Evolutionary conservation across 2,329 filamentous ascomycete species (phyloP), one percentile per base, ranked within the genome.

Genomic region (Ceratocystis diversiconidia): DNA sequence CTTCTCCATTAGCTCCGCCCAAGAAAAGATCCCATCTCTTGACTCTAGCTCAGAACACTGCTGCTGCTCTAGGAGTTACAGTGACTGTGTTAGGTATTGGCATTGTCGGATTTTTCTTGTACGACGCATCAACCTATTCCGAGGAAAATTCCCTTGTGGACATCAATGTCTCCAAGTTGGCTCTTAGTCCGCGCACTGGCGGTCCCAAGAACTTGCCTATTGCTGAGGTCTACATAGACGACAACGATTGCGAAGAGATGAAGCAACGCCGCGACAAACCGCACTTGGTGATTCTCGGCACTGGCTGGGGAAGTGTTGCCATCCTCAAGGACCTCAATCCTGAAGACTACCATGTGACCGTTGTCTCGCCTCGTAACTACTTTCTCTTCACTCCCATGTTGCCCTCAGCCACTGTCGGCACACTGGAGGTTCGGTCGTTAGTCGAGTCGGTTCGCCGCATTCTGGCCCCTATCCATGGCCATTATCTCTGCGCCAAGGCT

Each of bases 301-400:
- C 92, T 17, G 94, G 94, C 57, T 99, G 94, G 94, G 94, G 92
- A 64, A 90, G 90, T 71, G 89, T 99, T 68, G 90, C 92, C 3
- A 78, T 99, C 67, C 77, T 99, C 70, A 99, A 99, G 77, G 87
- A 90, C 68, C 76, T 99, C 69, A 88, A 92, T 68, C 87, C 91
- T 0, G 90, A 92, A 12, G 90, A 96, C 71, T 99, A 96, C 73
- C 92, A 99, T 75, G 87, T 99, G 70, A 97, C 92, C 3, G 88
- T 99, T 48, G 87, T 99, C 55, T 95, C 91, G 12, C 92, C 94
- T 0, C 88, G 88, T 44, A 97, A 97, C 72, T 96, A 97, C 77
- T 99, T 99, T 77, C 78, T 99, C 41, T 99, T 99, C 75, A 99
- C 94, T 1, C 94, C 94, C 0, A 97, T 99, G 92, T 80, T 99